A percentile compares a stretch with the other conserved stretches of the same genome.
phyloP scores from a whole-genome alignment of 371 early-diverging fungal species.

The Entomophthora muscae region DNA sequence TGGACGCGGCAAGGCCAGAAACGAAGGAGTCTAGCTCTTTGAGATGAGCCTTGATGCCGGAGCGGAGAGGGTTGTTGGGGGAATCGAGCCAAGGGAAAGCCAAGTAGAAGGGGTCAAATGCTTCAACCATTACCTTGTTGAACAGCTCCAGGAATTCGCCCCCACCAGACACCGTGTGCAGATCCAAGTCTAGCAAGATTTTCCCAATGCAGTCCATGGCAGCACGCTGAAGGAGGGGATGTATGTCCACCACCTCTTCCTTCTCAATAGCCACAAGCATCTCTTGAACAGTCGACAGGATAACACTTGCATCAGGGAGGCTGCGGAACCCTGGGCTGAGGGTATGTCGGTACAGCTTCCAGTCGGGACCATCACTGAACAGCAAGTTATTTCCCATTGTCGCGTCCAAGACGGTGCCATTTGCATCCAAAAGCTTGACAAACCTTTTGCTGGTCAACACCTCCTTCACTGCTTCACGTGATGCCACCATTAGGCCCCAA shows the following conservation, averaged over 20 bases:
- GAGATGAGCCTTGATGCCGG: background rate
- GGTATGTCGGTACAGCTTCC: background rate
- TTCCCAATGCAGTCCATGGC: constrained; percentile 3
- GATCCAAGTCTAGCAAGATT: background rate
- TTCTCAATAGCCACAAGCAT: background rate
- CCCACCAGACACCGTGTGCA: background rate
- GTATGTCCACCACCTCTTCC: constrained; percentile 15
- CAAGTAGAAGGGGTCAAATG: background rate
- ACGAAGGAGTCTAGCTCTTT: background rate
- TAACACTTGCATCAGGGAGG: background rate
- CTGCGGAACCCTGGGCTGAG: background rate
- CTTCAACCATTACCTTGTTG: background rate
- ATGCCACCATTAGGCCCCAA: background rate
- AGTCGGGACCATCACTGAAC: background rate
- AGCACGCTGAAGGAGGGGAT: background rate
- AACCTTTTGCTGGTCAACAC: background rate
- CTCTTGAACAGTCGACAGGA: background rate
- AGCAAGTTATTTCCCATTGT: background rate
- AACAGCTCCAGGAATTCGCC: background rate
- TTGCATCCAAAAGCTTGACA: background rate
- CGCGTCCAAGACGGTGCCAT: background rate
- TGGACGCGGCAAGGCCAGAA: background rate
- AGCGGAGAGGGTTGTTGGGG: background rate
- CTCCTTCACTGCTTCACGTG: background rate
- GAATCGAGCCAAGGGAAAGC: background rate